These are phyloP conservation scores for Sclerospora graminicola DNA, from an alignment of 352 stramenopile species.

Conservation along the genomic window DNA sequence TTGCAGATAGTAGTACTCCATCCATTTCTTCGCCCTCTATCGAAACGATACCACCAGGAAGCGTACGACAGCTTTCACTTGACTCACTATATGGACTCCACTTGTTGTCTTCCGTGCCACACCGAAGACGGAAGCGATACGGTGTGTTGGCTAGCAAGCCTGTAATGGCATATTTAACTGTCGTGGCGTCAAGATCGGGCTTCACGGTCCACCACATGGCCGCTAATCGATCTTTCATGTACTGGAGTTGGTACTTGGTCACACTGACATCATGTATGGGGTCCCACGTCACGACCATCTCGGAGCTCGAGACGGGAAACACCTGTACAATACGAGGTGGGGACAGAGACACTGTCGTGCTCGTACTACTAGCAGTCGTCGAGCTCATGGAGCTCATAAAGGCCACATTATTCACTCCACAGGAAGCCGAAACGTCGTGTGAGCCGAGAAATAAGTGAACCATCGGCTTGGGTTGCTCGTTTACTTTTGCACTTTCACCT, in stretches of 20 bases:
- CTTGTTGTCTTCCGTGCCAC: conserved; percentile 31
- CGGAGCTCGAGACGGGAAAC: conserved; percentile 41
- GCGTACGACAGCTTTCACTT: conserved; percentile 54
- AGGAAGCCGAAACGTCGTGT: conserved; percentile 27
- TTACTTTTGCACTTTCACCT: conserved; percentile 20
- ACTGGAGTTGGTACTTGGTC: conserved; percentile 75
- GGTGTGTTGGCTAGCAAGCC: conserved; percentile 47
- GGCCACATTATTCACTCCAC: conserved; percentile 3
- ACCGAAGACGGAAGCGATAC: conserved; percentile 71
- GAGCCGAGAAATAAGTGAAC: conserved; percentile 50
- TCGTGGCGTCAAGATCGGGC: conserved; percentile 47
- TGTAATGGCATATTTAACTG: conserved; percentile 38
- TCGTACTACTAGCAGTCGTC: conserved; percentile 11
- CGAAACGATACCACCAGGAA: conserved; percentile 4
- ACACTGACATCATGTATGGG: conserved; percentile 42
- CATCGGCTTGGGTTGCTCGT: conserved; percentile 63
- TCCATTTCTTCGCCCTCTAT: conserved; percentile 12
- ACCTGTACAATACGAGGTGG: conserved; percentile 50
- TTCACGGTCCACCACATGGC: conserved; percentile 76
- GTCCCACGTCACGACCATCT: conserved; percentile 71
- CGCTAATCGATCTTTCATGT: conserved; percentile 63
- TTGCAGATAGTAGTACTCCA: background rate
- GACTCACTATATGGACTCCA: conserved; percentile 73
- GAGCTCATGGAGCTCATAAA: conserved; percentile 10
- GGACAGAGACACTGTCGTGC: conserved; percentile 7